Evolutionary conservation across 148 eudicot genomes (phyloP).

Genomic region (Dianthus caryophyllus): DNA sequence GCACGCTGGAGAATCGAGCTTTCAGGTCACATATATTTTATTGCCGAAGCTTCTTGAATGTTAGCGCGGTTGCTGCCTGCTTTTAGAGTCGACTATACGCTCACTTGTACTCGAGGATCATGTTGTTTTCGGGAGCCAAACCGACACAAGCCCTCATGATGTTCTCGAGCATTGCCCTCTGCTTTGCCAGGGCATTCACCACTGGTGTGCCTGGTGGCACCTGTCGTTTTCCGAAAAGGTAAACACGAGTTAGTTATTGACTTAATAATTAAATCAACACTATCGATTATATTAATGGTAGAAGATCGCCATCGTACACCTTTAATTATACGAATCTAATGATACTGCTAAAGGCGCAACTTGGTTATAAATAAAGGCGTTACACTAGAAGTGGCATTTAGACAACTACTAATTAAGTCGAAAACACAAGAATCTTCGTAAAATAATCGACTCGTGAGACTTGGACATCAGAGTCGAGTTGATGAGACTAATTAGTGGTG

Average conservation of each 20-base stretch:
- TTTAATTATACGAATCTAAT: conserved; percentile 2
- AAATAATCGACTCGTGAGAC: neutral
- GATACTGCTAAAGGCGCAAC: neutral
- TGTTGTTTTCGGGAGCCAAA: conserved; percentile 94
- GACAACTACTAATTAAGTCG: neutral
- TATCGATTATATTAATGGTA: neutral
- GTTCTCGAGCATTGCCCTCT: conserved; percentile 98
- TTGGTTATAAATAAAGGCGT: neutral
- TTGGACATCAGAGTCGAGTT: neutral
- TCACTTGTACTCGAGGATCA: conserved; percentile 94
- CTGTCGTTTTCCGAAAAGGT: conserved; percentile 31
- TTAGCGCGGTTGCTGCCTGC: conserved; percentile 6
- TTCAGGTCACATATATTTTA: conserved; percentile 23
- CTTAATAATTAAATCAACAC: neutral
- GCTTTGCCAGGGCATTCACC: conserved; percentile 93
- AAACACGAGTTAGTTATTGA: neutral
- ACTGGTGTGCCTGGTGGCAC: conserved; percentile 99
- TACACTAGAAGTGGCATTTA: neutral
- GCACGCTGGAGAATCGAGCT: conserved; percentile 7
- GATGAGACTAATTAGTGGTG: neutral
- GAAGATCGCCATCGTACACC: conserved; percentile 5
- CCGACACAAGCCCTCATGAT: conserved; percentile 96
- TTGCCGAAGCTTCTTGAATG: conserved; percentile 13
- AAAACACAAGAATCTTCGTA: neutral
- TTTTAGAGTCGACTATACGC: neutral